phyloP scores from a whole-genome alignment of 2,329 filamentous ascomycete genomes.

The Talaromyces piceae region DNA sequence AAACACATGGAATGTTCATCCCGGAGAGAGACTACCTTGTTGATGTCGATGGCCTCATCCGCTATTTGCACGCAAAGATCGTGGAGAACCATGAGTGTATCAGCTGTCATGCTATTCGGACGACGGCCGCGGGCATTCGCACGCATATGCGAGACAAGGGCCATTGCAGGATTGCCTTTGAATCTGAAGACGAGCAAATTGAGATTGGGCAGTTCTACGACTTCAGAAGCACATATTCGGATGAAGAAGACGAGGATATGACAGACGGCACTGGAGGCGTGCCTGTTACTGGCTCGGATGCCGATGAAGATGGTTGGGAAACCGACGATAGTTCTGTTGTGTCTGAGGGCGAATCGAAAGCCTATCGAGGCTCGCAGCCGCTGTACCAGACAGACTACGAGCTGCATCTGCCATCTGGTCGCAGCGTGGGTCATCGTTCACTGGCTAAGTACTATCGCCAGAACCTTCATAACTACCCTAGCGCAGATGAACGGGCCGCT shows the following conservation, averaged over 20 bases:
- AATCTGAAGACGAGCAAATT: constrained; percentile 79
- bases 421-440: constrained; percentile 82
- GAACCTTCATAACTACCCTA: constrained; percentile 79
- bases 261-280: constrained; percentile 58
- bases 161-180: constrained; percentile 94
- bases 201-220: constrained; percentile 97
- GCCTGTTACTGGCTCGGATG: constrained; percentile 30
- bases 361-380: constrained; percentile 65
- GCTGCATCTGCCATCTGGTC: constrained; percentile 83
- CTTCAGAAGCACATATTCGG: constrained; percentile 91
- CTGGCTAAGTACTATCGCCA: constrained; percentile 84
- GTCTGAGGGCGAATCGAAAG: constrained; percentile 68
- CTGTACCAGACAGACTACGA: constrained; percentile 91
- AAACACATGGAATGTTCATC: constrained; percentile 90
- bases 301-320: constrained; percentile 80
- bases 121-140: constrained; percentile 71
- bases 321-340: constrained; percentile 88
- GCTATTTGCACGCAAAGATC: constrained; percentile 72
- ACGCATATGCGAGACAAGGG: constrained; percentile 97
- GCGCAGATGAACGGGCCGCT: constrained; percentile 65
- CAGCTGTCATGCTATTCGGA: constrained; percentile 76
- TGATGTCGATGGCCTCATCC: constrained; percentile 72
- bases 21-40: constrained; percentile 80
- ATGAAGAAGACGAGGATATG: constrained; percentile 53
- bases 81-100: constrained; percentile 75